phyloP scores from a whole-genome alignment of 1,284 basidiomycete genomes.

The Xerocomus nothofagi region DNA sequence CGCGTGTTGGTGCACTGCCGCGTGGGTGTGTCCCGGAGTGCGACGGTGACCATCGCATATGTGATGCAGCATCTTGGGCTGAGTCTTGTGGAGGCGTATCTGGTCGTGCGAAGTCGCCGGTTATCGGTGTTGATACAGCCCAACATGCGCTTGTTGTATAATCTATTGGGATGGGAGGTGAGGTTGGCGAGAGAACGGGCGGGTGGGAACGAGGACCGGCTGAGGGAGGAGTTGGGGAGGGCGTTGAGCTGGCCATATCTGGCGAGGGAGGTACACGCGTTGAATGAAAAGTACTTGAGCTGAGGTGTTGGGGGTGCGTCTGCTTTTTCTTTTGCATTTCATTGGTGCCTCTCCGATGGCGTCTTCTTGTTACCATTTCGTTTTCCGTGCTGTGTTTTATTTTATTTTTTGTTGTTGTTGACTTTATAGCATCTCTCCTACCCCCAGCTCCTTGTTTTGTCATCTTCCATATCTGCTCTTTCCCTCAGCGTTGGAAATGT shows the following conservation, averaged over 20 bases:
- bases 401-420: not conserved
- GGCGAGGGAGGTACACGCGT: slow-evolving; percentile 72
- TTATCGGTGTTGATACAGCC: slow-evolving; percentile 91
- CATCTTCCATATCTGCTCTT: not conserved
- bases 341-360: not conserved
- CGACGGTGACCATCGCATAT: slow-evolving; percentile 95
- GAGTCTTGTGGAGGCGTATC: slow-evolving; percentile 89
- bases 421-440: not conserved
- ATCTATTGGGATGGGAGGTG: slow-evolving; percentile 91
- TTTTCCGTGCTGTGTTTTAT: not conserved
- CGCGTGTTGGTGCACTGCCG: slow-evolving; percentile 95
- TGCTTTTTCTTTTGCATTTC: not conserved
- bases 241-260: slow-evolving; percentile 78
- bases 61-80: slow-evolving; percentile 93
- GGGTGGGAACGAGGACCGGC: slow-evolving; percentile 45
- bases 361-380: not conserved
- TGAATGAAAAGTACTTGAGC: slow-evolving; percentile 79
- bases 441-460: not conserved
- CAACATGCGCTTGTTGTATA: slow-evolving; percentile 91
- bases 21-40: slow-evolving; percentile 91
- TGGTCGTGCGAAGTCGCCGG: slow-evolving; percentile 82
- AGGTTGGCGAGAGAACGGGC: slow-evolving; percentile 73
- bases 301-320: slow-evolving; percentile 27
- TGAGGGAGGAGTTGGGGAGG: slow-evolving; percentile 57
- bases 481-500: not conserved